Base-by-base conservation (phyloP, 352 stramenopile genomes). In the Phytophthora niederhauseri region DNA sequence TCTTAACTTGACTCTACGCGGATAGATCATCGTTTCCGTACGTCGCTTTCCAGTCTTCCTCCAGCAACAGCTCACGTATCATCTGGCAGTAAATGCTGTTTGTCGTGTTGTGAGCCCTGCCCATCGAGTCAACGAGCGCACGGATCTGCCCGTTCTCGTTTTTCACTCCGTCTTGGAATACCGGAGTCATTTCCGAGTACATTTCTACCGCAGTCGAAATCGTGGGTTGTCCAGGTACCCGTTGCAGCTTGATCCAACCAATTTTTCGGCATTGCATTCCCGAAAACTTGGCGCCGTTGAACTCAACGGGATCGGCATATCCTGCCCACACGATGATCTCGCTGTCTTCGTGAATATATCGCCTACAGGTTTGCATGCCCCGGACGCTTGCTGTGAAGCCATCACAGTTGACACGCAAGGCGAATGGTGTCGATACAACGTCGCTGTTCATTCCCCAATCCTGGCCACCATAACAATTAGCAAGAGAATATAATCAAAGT, bases 131-230 rank as follows among this genome's bases (percentile, higher is more conserved):
- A 28, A 82, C 4, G 11, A 70, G 54, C 4, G 45, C 22, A 6
- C 28, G n/a, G 19, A 70, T 76, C 30, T 77, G 68, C 30, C 64
- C 57, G 4, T 66, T 52, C 48, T 64, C 15, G 67, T 84, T 36
- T 34, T 12, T 36, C 34, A 43, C 34, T 5, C 34, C 34, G 8
- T 36, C 30, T 72, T 36, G 69, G 65, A 11, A 83, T 64, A 24
- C 76, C 77, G 7, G 80, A 82, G 67, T 68, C 36, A 79, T 80
- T 41, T 80, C 76, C 15, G 78, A 78, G 57, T 70, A 83, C 57
- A 76, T 84, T 68, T 88, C 77, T 53, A 88, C 70, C 17, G 61
- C 70, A 8, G 78, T 76, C 8, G 28, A 41, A 6, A 3, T 26
- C 14, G 24, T 9, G 48, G 17, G 14, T 41, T 52, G 43, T 28